A percentile compares a stretch with the other conserved stretches of the same genome.
Evolutionary conservation across 352 stramenopile species (phyloP).

Genomic region (Aphanomyces euteiches): DNA sequence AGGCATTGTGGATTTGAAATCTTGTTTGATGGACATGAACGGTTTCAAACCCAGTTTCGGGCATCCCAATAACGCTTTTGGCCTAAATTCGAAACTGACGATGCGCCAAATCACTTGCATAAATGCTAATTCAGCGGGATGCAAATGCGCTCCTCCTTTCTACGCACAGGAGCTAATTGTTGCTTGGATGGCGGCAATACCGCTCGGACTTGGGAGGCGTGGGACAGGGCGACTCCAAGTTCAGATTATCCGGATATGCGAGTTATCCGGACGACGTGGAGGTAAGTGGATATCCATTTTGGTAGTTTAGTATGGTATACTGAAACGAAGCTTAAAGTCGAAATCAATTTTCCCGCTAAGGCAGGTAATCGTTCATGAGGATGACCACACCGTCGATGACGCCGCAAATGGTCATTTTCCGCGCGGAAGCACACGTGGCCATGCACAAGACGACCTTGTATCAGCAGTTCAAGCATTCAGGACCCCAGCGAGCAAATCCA

Average conservation of each 20-base stretch:
- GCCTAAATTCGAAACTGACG: too few relatives aligned
- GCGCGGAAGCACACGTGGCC: not conserved
- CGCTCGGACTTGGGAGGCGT: too few relatives aligned
- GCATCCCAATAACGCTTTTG: too few relatives aligned
- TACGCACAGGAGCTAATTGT: too few relatives aligned
- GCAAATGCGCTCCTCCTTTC: too few relatives aligned
- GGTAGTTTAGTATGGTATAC: conserved; percentile 5
- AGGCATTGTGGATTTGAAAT: too few relatives aligned
- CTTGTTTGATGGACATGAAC: too few relatives aligned
- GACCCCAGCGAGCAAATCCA: conserved; percentile 35
- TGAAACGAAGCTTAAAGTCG: not conserved
- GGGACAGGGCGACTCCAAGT: not conserved
- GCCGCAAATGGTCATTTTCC: not conserved
- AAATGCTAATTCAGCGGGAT: too few relatives aligned
- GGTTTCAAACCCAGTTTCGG: too few relatives aligned
- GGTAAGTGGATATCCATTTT: not conserved
- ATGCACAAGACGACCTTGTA: not conserved
- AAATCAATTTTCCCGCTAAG: not conserved
- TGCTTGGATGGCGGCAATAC: too few relatives aligned
- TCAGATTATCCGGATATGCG: not conserved
- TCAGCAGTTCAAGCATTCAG: conserved; percentile 3
- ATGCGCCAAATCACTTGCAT: too few relatives aligned
- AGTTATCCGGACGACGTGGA: too few relatives aligned
- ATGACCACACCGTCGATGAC: not conserved
- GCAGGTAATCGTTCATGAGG: not conserved